phyloP scores from a whole-genome alignment of 2,329 filamentous ascomycete species.

The Pseudogymnoascus sp. region DNA sequence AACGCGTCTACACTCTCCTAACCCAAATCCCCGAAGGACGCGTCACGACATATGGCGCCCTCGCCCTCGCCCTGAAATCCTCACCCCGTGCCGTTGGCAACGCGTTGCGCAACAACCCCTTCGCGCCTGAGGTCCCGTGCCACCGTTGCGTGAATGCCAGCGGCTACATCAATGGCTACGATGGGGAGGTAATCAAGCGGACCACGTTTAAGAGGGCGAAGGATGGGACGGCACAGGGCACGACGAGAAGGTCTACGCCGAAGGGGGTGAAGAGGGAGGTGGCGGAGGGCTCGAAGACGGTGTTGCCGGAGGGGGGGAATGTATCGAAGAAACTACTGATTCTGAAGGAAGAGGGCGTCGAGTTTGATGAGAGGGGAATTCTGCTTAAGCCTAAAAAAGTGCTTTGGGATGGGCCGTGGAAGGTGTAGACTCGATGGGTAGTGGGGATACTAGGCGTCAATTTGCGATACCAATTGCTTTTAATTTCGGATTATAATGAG shows the following conservation, averaged over 20 bases:
- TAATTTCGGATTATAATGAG: background rate
- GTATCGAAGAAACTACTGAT: conserved; percentile 38
- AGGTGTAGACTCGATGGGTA: background rate
- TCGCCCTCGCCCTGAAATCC: conserved; percentile 49
- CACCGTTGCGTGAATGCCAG: conserved; percentile 70
- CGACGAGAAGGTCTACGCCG: background rate
- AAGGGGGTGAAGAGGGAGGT: background rate
- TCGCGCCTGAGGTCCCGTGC: conserved; percentile 56
- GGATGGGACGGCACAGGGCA: background rate
- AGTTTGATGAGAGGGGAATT: conserved; percentile 38
- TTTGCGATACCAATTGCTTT: background rate
- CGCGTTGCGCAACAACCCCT: conserved; percentile 53
- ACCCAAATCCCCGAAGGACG: conserved; percentile 52
- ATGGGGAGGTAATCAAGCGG: conserved; percentile 39
- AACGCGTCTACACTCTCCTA: conserved; percentile 47
- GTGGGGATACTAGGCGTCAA: background rate
- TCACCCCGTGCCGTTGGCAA: conserved; percentile 56
- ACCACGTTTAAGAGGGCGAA: background rate
- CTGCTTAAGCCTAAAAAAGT: conserved; percentile 21
- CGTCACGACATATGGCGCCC: conserved; percentile 52
- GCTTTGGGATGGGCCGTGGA: conserved; percentile 3
- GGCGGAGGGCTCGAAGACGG: background rate
- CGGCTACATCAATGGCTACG: conserved; percentile 60
- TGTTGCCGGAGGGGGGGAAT: conserved; percentile 32
- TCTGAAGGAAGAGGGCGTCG: conserved; percentile 39